These are phyloP conservation scores for Candida manassasensis DNA, from an alignment of 805 yeast genomes.

Conservation along the genomic window DNA sequence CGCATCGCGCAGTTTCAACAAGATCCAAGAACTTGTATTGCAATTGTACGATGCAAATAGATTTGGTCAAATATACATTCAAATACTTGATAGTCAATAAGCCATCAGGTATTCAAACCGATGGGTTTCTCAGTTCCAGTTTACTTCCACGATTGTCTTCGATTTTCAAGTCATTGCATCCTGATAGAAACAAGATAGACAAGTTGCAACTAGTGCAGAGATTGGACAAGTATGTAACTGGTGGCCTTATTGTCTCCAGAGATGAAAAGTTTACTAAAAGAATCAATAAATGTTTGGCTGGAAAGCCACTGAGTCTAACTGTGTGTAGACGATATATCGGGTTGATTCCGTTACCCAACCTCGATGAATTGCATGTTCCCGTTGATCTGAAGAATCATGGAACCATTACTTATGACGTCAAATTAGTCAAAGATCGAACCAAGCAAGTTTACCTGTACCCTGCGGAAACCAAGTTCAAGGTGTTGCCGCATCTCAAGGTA, in stretches of 20 bases:
- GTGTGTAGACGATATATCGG: constrained; percentile 18
- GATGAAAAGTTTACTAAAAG: constrained; percentile 13
- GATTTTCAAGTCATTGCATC: constrained; percentile 9
- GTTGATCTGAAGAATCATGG: constrained; percentile 7
- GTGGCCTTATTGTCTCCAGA: constrained; percentile 19
- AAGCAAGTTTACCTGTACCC: constrained; percentile 5
- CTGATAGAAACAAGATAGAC: constrained; percentile 7
- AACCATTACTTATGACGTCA: constrained; percentile 12
- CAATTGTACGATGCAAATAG: constrained; percentile 5
- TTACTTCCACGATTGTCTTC: constrained; percentile 13
- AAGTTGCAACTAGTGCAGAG: constrained; percentile 16
- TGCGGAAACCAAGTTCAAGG: constrained; percentile 15
- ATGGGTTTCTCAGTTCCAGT: constrained; percentile 9
- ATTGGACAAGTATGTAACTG: constrained; percentile 20
- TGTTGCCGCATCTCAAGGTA: constrained; percentile 11
- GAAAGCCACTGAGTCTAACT: neutral
- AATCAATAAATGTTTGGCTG: constrained; percentile 9
- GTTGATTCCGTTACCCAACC: constrained; percentile 7
- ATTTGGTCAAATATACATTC: constrained; percentile 13
- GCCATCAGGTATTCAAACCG: constrained; percentile 17
- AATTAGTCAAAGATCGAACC: constrained; percentile 9
- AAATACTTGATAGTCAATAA: constrained; percentile 18
- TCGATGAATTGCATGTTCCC: constrained; percentile 1
- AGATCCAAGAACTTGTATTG: no score
- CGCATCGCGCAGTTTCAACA: no score